Conservation (phyloP, 139 green algal genomes). For the Chlorokybus atmophyticus region DNA sequence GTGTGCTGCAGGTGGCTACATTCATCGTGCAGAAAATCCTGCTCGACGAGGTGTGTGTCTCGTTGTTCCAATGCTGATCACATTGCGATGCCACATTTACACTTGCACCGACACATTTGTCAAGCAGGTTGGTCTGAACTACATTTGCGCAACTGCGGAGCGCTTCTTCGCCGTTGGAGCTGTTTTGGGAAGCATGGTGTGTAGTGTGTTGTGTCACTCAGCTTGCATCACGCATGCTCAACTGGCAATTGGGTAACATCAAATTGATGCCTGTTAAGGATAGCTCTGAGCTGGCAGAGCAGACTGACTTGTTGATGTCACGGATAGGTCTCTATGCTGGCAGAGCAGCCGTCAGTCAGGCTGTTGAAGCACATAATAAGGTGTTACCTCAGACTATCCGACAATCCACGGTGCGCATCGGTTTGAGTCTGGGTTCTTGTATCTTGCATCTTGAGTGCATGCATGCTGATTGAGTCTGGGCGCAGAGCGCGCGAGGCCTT, state of each 20-base stretch:
- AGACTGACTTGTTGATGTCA: too few relatives aligned
- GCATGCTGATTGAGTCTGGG: not conserved
- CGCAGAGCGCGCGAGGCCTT: constrained; percentile 76
- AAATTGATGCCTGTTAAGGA: too few relatives aligned
- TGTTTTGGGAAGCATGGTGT: constrained; percentile 65
- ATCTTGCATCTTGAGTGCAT: not conserved
- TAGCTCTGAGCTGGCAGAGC: too few relatives aligned
- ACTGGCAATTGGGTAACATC: too few relatives aligned
- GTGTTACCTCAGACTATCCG: constrained; percentile 89
- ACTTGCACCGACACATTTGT: too few relatives aligned
- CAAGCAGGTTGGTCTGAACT: constrained; percentile 84
- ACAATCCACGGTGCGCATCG: constrained; percentile 44
- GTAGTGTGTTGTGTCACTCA: too few relatives aligned
- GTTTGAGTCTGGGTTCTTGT: not conserved
- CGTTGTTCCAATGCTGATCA: too few relatives aligned
- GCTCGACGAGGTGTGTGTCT: constrained; percentile 82
- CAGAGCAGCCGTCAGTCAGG: constrained; percentile 74
- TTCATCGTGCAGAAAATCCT: constrained; percentile 99
- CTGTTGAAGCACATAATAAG: constrained; percentile 98
- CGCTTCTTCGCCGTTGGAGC: constrained; percentile 93
- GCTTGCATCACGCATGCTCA: too few relatives aligned
- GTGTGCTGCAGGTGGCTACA: constrained; percentile 62
- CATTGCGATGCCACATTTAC: too few relatives aligned
- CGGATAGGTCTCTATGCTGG: constrained; percentile 57
- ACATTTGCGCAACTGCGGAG: constrained; percentile 96